These are phyloP conservation scores for Odontarrhena argentea DNA, from an alignment of 345 rosid species.

Conservation along the genomic window DNA sequence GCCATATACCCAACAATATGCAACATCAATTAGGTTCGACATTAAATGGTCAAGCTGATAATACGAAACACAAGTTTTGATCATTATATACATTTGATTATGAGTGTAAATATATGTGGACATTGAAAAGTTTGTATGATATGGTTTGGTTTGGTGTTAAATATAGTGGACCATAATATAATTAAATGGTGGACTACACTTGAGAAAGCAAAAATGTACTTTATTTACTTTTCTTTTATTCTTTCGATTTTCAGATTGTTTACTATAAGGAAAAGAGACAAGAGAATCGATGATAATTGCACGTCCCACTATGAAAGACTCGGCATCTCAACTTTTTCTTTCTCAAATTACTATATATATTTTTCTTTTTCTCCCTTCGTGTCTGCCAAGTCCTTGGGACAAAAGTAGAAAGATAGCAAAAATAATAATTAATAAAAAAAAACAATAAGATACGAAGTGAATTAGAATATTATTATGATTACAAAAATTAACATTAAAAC, in stretches of 20 bases:
- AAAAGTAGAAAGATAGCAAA: slow-evolving; percentile 28
- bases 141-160: slow-evolving; percentile 21
- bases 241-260: slow-evolving; percentile 8
- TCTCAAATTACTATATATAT: slow-evolving; percentile 4
- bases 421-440: not conserved
- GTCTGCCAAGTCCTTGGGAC: slow-evolving; percentile 39
- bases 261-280: slow-evolving; percentile 17
- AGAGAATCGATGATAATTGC: slow-evolving; percentile 40
- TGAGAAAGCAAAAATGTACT: slow-evolving; percentile 33
- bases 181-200: slow-evolving; percentile 37
- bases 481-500: slow-evolving; percentile 18
- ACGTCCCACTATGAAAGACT: slow-evolving; percentile 32
- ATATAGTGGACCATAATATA: slow-evolving; percentile 22
- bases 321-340: slow-evolving; percentile 39
- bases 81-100: not conserved
- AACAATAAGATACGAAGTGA: slow-evolving; percentile 8
- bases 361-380: slow-evolving; percentile 28
- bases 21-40: no score
- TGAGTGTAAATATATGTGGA: not conserved
- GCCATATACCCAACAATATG: no score
- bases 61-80: no score
- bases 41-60: no score
- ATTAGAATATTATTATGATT: slow-evolving; percentile 17
- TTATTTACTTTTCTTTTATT: slow-evolving; percentile 14
- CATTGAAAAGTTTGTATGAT: not conserved